Evolutionary conservation across 495 filamentous ascomycete species (phyloP).

Genomic region (Talaromyces ruber): DNA sequence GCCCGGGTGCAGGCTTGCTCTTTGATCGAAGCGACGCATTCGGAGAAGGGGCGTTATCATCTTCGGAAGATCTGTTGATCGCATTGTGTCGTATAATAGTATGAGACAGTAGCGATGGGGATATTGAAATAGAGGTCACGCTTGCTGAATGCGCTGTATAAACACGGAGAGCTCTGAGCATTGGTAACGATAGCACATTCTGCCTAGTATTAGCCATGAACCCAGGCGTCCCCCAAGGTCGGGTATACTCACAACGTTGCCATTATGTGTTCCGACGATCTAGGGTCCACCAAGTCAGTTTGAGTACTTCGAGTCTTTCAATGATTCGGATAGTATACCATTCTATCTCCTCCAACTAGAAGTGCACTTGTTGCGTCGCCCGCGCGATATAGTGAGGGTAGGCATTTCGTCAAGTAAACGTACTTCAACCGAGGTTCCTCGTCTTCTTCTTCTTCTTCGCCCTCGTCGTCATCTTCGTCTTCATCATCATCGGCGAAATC

Average conservation of each 20-base stretch:
- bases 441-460: conserved; percentile 76
- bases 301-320: conserved; percentile 7
- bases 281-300: conserved; percentile 22
- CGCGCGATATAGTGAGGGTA: conserved; percentile 79
- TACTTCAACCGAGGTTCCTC: conserved; percentile 97
- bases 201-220: conserved; percentile 22
- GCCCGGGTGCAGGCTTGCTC: conserved; percentile 26
- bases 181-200: conserved; percentile 80
- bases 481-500: conserved; percentile 15
- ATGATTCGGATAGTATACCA: conserved; percentile 47
- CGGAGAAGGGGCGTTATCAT: conserved; percentile 37
- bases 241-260: conserved; percentile 72
- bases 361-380: conserved; percentile 90
- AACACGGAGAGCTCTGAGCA: conserved; percentile 66
- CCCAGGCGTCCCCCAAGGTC: conserved; percentile 2
- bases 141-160: conserved; percentile 92
- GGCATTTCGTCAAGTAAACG: conserved; percentile 67
- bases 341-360: conserved; percentile 87
- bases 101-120: conserved; percentile 75
- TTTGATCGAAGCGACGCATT: conserved; percentile 34
- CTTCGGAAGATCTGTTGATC: conserved; percentile 32
- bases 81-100: conserved; percentile 47
- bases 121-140: conserved; percentile 81
- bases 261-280: conserved; percentile 94
- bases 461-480: conserved; percentile 41